These are phyloP conservation scores for Byssoonygena ceratinophila DNA, from an alignment of 2,329 filamentous ascomycete species.

Conservation along the genomic window DNA sequence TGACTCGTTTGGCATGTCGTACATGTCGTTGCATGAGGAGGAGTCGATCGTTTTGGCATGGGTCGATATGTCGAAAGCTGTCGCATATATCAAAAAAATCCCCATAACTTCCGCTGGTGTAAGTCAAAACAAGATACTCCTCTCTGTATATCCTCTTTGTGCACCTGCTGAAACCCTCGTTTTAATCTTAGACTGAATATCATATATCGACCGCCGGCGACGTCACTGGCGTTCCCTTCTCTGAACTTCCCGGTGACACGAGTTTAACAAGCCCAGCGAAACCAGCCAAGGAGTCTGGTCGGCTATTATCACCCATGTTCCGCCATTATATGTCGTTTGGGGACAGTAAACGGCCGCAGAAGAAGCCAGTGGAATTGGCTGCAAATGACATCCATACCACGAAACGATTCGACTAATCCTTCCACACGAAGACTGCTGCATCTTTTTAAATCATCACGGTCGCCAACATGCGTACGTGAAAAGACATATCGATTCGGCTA, in stretches of 20 bases:
- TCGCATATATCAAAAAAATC: constrained; percentile 24
- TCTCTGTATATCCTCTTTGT: not conserved
- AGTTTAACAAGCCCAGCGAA: not conserved
- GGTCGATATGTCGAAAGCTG: constrained; percentile 29
- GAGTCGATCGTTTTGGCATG: constrained; percentile 33
- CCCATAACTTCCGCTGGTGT: constrained; percentile 16
- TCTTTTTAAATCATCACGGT: too few species aligned
- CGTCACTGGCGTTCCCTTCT: not conserved
- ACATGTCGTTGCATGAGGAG: constrained; percentile 32
- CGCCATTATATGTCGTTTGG: not conserved
- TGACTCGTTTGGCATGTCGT: constrained; percentile 32
- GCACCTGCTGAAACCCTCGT: not conserved
- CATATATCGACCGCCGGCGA: constrained; percentile 4
- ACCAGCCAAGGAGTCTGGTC: not conserved
- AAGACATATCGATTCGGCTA: too few species aligned
- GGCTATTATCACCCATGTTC: not conserved
- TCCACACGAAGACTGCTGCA: not conserved
- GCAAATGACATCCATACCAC: constrained; percentile 13
- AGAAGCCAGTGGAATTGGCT: constrained; percentile 11
- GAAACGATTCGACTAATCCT: not conserved
- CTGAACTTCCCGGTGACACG: constrained; percentile 6
- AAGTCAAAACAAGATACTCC: not conserved
- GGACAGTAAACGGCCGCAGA: constrained; percentile 1
- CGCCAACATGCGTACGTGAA: too few species aligned
- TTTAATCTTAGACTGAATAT: constrained; percentile 6